Evolutionary conservation across 805 yeast species (phyloP), one percentile per base, ranked within the genome.

Genomic region (Yarrowia sp.): DNA sequence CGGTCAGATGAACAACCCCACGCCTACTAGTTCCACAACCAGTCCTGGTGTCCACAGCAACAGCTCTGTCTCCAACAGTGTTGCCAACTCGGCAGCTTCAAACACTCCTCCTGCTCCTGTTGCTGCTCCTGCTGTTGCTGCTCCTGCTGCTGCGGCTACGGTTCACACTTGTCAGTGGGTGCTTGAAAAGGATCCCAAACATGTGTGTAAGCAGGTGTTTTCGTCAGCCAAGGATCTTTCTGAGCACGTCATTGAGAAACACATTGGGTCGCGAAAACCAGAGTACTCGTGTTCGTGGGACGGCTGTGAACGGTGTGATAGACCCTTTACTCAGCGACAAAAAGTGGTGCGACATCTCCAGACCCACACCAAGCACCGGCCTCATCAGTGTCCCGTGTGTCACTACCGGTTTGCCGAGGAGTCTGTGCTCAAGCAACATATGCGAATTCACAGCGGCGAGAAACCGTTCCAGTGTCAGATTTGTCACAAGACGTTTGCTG

Each of bases 401-500:
- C 81, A 84, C 2, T 85, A 86, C 65, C 73, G 79, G 12, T 92
- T 93, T 75, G 89, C 96, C 5, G 90, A 89, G 46, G 90, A 88
- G 58, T 78, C 87, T 33, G 88, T 88, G 81, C 79, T 95, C 48
- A 81, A 82, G 46, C 97, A 91, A 75, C 99, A 95, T 75, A 75
- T 82, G 78, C 79, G 97, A 62, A 85, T 84, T 2, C 98, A 93
- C 74, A 85, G 93, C 1, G 97, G 97, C 2, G 98, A 92, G 70
- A 89, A 86, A 71, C 98, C 98, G 1, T 92, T 81, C 73, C 75
- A 74, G 62, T 93, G 99, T 74, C 78, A 81, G 26, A 72, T 79
- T 1, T 93, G 99, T 74, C 86, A 83, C 4, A 92, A 91, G 73
- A 73, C 78, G 26, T 93, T 93, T 77, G 88, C 96, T 11, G 90